Conservation (phyloP, 1,284 basidiomycete species). For the Irpex sp. region DNA sequence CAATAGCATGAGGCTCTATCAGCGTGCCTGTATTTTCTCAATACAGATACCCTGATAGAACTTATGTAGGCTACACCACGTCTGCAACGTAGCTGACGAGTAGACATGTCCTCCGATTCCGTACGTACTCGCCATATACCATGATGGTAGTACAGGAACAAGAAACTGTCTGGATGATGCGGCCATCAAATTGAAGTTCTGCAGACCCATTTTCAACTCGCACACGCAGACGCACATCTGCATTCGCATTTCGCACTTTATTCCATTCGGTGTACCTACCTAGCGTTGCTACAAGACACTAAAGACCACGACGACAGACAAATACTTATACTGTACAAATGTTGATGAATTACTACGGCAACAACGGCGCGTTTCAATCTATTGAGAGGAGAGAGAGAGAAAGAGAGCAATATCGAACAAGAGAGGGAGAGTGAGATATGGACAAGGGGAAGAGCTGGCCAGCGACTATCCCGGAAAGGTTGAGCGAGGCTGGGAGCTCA, state of each 20-base stretch:
- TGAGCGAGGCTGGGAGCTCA: background rate
- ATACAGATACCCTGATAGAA: too few relatives aligned
- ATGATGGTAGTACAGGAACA: too few relatives aligned
- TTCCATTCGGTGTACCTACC: background rate
- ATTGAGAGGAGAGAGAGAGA: background rate
- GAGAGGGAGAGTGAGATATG: background rate
- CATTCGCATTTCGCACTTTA: background rate
- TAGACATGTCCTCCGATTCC: too few relatives aligned
- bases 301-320: background rate
- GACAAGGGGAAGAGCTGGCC: background rate
- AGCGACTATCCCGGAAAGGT: background rate
- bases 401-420: background rate
- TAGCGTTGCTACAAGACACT: background rate
- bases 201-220: too few relatives aligned
- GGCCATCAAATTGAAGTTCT: too few relatives aligned
- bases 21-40: too few relatives aligned
- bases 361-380: background rate
- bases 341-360: background rate
- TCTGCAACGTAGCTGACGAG: too few relatives aligned
- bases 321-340: background rate
- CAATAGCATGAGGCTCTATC: too few relatives aligned
- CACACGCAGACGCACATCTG: too few relatives aligned
- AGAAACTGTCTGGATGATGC: too few relatives aligned
- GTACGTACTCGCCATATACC: too few relatives aligned
- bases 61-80: too few relatives aligned